phyloP scores from a whole-genome alignment of 495 filamentous ascomycete genomes.

The Neurospora sp. region DNA sequence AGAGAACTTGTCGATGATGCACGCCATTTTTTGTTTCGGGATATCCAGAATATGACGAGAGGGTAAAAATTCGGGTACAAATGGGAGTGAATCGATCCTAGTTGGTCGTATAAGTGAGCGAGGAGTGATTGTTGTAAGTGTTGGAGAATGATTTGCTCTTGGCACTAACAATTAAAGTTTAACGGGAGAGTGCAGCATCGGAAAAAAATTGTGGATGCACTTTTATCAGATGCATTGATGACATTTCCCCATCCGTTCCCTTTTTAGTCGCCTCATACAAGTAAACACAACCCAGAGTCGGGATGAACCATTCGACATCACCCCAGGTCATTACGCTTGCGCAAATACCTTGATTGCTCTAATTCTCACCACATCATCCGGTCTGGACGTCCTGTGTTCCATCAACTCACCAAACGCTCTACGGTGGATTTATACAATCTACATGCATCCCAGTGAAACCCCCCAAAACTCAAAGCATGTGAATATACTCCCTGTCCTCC shows the following conservation, averaged over 20 bases:
- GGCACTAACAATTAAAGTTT: background rate
- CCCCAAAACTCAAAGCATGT: conserved; percentile 47
- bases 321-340: background rate
- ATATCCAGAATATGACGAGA: background rate
- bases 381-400: background rate
- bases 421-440: background rate
- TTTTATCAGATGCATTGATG: background rate
- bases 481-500: conserved; percentile 93
- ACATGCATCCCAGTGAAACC: background rate
- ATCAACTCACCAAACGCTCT: background rate
- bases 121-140: background rate
- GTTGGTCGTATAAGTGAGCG: background rate
- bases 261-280: background rate
- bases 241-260: background rate
- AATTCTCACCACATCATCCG: background rate
- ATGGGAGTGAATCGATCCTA: background rate
- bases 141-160: background rate
- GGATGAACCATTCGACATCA: background rate
- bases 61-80: background rate
- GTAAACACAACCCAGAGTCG: background rate
- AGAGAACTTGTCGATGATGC: background rate
- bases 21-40: background rate
- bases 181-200: background rate
- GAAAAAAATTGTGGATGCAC: background rate
- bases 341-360: background rate